Percentiles rank a stretch among this genome's conserved stretches.
These are phyloP conservation scores for Letharia lupina DNA, from an alignment of 495 filamentous ascomycete species.

Conservation along the genomic window DNA sequence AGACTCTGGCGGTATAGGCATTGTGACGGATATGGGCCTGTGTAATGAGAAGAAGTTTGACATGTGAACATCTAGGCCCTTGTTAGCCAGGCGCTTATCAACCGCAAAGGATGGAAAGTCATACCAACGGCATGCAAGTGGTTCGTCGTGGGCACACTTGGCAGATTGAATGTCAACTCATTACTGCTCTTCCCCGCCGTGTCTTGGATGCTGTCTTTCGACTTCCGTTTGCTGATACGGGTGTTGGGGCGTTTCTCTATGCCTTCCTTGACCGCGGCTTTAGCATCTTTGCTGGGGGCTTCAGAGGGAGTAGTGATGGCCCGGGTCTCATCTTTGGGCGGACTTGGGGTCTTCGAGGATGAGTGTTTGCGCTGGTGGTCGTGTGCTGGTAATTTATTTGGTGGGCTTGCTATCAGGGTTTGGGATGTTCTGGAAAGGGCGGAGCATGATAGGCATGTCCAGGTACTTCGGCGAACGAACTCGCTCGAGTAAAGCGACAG, in stretches of 20 bases:
- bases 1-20: conserved; percentile 63
- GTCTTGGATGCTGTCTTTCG: conserved; percentile 14
- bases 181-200: conserved; percentile 7
- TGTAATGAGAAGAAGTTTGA: conserved; percentile 95
- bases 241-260: conserved; percentile 12
- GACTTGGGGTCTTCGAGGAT: conserved; percentile 39
- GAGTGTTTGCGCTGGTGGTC: conserved; percentile 48
- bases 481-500: conserved; percentile 44
- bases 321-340: conserved; percentile 29
- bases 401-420: conserved; percentile 30
- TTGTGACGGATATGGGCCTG: conserved; percentile 82
- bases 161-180: conserved; percentile 45
- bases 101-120: conserved; percentile 22
- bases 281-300: conserved; percentile 13
- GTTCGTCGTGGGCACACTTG: conserved; percentile 77
- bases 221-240: conserved; percentile 18
- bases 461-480: conserved; percentile 38
- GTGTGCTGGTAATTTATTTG: conserved; percentile 30
- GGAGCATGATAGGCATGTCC: conserved; percentile 34
- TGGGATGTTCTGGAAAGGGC: conserved; percentile 25
- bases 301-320: conserved; percentile 20
- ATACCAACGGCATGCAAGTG: conserved; percentile 66
- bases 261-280: conserved; percentile 1
- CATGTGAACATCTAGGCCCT: conserved; percentile 62
- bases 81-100: conserved; percentile 22